These are phyloP conservation scores for Oehlia diaphana DNA, from an alignment of 192 early-diverging fungal species.

Conservation along the genomic window DNA sequence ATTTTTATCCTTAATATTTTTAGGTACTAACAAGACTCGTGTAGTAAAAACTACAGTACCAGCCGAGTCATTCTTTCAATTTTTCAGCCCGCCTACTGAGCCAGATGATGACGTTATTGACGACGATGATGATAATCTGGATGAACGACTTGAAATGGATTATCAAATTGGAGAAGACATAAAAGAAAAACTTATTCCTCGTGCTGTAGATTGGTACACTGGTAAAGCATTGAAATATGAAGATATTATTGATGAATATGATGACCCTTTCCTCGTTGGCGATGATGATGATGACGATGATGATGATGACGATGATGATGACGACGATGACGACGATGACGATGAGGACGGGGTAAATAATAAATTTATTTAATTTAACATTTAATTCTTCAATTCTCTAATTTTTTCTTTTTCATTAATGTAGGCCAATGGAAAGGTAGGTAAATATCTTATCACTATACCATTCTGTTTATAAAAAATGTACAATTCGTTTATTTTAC, in stretches of 20 bases:
- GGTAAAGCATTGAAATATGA: conserved; percentile 93
- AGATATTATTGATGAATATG: conserved; percentile 36
- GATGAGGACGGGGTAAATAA: conserved; percentile 33
- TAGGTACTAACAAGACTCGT: conserved; percentile 94
- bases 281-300: conserved; percentile 34
- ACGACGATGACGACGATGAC: conserved; percentile 45
- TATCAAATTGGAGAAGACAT: conserved; percentile 98
- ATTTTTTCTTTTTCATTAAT: not conserved
- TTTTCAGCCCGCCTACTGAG: conserved; percentile 86
- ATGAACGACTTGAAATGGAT: conserved; percentile 87
- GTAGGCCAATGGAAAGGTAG: conserved; percentile 21
- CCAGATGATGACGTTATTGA: conserved; percentile 70
- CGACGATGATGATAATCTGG: conserved; percentile 77
- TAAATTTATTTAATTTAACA: not conserved
- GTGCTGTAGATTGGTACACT: conserved; percentile 98
- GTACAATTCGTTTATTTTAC: not conserved
- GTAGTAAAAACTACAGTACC: conserved; percentile 97
- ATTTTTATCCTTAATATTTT: not conserved
- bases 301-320: conserved; percentile 40
- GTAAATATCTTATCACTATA: not conserved
- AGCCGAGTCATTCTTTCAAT: conserved; percentile 95
- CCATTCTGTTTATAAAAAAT: not conserved
- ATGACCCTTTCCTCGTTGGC: conserved; percentile 26
- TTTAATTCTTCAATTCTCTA: not conserved
- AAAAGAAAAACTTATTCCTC: conserved; percentile 97